Conservation (phyloP, 116 monocot genomes). For the Iris pallida region DNA sequence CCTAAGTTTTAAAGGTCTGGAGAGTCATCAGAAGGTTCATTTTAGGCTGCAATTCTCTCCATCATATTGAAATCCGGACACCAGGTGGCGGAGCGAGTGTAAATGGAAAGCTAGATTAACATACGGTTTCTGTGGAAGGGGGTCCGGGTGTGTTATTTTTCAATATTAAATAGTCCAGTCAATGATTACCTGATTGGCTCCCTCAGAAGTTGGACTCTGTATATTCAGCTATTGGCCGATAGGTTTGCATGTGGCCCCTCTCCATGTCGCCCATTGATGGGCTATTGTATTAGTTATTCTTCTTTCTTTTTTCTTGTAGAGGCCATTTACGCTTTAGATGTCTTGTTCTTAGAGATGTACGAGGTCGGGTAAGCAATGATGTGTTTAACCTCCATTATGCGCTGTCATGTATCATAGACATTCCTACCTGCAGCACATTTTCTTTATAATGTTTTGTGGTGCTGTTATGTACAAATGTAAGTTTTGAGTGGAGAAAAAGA, state of each 20-base stretch:
- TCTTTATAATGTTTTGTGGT: slow-evolving; percentile 13
- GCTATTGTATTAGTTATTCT: slow-evolving; percentile 22
- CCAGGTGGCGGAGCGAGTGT: neutral
- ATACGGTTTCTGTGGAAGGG: neutral
- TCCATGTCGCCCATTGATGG: slow-evolving; percentile 6
- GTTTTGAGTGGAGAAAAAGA: slow-evolving; percentile 16
- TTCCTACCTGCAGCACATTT: slow-evolving; percentile 22
- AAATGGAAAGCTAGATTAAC: neutral
- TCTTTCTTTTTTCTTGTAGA: slow-evolving; percentile 4
- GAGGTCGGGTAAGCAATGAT: neutral
- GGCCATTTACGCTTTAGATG: slow-evolving; percentile 4
- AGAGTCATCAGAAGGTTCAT: neutral
- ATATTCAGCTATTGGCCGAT: slow-evolving; percentile 24
- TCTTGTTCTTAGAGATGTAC: neutral
- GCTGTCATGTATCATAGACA: slow-evolving; percentile 19
- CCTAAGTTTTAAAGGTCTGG: neutral
- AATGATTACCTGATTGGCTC: slow-evolving; percentile 4
- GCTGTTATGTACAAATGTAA: slow-evolving; percentile 26
- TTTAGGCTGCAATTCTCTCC: slow-evolving; percentile 6
- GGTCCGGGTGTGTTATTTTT: neutral
- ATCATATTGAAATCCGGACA: neutral
- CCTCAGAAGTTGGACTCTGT: slow-evolving; percentile 8
- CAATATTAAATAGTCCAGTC: neutral
- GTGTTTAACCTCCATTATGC: slow-evolving; percentile 6
- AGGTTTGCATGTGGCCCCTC: slow-evolving; percentile 15